phyloP scores from a whole-genome alignment of 2,329 filamentous ascomycete species.

The Aspergillus quadrilineatus region DNA sequence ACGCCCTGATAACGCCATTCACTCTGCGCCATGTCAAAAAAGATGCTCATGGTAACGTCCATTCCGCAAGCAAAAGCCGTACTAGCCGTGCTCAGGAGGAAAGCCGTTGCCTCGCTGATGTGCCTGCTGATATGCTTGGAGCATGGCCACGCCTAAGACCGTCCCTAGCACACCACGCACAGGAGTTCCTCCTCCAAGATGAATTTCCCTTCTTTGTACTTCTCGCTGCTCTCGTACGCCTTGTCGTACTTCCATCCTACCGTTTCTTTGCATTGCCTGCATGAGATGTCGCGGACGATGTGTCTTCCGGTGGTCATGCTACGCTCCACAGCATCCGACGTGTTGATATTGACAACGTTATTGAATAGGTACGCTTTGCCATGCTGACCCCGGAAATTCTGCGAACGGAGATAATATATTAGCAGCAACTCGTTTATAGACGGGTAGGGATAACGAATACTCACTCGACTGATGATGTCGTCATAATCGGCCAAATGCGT shows the following conservation, averaged over 20 bases:
- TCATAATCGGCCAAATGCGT: conserved; percentile 93
- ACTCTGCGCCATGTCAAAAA: conserved; percentile 17
- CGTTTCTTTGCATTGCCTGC: conserved; percentile 84
- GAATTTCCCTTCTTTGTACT: conserved; percentile 99
- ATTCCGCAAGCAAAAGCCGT: conserved; percentile 13
- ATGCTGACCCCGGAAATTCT: conserved; percentile 98
- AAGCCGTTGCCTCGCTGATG: neutral
- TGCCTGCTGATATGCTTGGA: neutral
- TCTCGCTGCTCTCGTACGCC: conserved; percentile 86
- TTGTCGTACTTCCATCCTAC: conserved; percentile 99
- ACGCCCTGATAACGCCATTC: conserved; percentile 22
- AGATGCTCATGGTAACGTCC: conserved; percentile 21
- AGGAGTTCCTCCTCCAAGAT: conserved; percentile 91
- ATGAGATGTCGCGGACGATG: conserved; percentile 88
- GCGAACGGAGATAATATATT: conserved; percentile 13
- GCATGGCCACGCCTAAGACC: neutral
- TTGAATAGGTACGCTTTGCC: conserved; percentile 98
- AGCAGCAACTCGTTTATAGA: neutral
- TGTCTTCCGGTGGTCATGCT: conserved; percentile 98
- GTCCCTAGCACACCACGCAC: conserved; percentile 65
- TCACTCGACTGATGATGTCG: conserved; percentile 89
- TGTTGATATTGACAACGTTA: conserved; percentile 84
- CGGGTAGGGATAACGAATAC: conserved; percentile 33
- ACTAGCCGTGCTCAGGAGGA: conserved; percentile 4
- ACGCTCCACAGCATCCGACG: conserved; percentile 80